Base-by-base conservation (phyloP, 495 filamentous ascomycete genomes). In the Penicillium simplicissimum region DNA sequence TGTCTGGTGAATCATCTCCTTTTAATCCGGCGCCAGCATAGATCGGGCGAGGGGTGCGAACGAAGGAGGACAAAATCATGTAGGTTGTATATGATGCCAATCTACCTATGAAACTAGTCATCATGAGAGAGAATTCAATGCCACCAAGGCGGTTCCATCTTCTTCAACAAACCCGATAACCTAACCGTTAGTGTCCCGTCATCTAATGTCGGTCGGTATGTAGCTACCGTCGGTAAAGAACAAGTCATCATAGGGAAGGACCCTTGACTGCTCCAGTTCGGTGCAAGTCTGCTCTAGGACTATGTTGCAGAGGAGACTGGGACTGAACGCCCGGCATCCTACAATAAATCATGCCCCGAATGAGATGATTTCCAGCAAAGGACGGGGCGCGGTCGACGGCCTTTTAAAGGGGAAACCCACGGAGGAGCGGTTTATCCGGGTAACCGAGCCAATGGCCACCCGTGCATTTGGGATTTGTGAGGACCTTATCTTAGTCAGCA, bases 291-390 rank as follows among this genome's bases (percentile, higher is more conserved):
- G 71, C 64, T 88, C 85, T 88, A 83, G 82, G 76, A 73, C 81
- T 49, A 85, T 80, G 76, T 81, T 84, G 80, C 77, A 89, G 87
- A 86, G 87, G 83, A 86, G 69, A 76, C 67, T 74, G 68, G 77
- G 79, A 82, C 56, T 52, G 64, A 57, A 17, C 54, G 36, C 76
- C 76, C 75, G 79, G 74, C 80, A 80, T 85, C 90, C 92, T 89
- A 97, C 92, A 94, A 96, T 93, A 96, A 95, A 87, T 73, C 81
- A 84, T 85, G 88, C 81, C 84, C 89, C 73, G 71, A 67, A 81
- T 79, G 77, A 81, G 77, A 69, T 74, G 82, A 82, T 79, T 78
- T 80, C 64, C 64, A 66, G 72, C 78, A 75, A 81, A 62, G 76
- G 71, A 73, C 59, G 57, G 53, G 34, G 3, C 34, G 60, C 60